Conservation (phyloP, 2,329 filamentous ascomycete genomes). For the Epichloe sylvatica region DNA sequence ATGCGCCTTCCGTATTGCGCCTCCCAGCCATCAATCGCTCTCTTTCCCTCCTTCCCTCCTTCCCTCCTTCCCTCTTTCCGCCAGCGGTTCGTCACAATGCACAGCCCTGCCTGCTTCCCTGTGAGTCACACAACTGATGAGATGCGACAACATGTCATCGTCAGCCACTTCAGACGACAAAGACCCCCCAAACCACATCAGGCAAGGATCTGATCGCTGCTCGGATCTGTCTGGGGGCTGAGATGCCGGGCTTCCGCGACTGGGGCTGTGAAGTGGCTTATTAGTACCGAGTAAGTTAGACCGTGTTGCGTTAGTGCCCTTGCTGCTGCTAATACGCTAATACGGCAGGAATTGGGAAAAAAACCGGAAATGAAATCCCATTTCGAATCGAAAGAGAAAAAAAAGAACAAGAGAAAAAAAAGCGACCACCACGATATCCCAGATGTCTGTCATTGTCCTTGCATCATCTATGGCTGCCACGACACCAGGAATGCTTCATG, state of each 20-base stretch:
- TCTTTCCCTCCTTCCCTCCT: neutral
- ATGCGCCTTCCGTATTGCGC: neutral
- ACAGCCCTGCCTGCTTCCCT: neutral
- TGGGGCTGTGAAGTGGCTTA: neutral
- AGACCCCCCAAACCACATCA: neutral
- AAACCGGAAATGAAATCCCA: neutral
- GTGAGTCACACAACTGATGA: no score
- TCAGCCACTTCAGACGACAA: neutral
- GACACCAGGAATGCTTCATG: no score
- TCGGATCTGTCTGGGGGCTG: constrained; percentile 1
- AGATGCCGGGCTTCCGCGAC: constrained; percentile 7
- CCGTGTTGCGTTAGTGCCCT: no score
- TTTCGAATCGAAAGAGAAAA: neutral
- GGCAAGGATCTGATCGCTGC: neutral
- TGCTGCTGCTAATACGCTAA: no score
- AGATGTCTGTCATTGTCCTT: no score
- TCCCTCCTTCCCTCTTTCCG: neutral
- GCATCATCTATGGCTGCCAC: no score
- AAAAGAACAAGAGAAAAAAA: no score
- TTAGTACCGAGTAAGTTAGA: no score
- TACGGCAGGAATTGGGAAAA: no score
- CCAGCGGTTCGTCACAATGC: neutral
- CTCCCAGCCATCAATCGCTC: neutral
- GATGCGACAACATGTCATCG: neutral
- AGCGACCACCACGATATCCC: no score